phyloP scores from a whole-genome alignment of 176 grass and related monocot genomes.

The Miscanthus lutarioriparius region DNA sequence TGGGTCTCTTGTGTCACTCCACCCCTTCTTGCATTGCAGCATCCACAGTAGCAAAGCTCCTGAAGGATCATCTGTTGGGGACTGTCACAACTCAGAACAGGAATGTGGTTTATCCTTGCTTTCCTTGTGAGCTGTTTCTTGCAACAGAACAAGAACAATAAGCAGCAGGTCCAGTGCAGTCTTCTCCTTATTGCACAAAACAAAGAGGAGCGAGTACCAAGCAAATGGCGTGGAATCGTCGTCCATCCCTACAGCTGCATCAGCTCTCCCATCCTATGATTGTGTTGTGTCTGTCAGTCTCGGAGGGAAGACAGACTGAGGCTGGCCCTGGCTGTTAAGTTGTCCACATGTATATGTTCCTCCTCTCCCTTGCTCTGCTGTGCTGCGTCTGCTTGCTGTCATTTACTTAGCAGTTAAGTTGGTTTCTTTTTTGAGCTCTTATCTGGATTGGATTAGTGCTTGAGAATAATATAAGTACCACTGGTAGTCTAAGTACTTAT shows the following conservation, averaged over 20 bases:
- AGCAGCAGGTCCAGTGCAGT: not conserved
- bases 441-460: slow-evolving; percentile 46
- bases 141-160: not conserved
- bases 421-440: not conserved
- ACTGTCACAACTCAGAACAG: not conserved
- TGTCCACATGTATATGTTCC: not conserved
- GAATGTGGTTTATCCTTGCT: not conserved
- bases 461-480: not conserved
- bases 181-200: not conserved
- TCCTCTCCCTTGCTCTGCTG: not conserved
- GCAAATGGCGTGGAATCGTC: not conserved
- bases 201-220: not conserved
- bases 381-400: slow-evolving; percentile 22
- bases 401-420: slow-evolving; percentile 4
- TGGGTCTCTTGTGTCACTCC: not conserved
- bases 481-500: not conserved
- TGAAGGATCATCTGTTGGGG: not conserved
- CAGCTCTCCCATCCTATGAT: not conserved
- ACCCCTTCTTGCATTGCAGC: not conserved
- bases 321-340: slow-evolving; percentile 19
- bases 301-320: not conserved
- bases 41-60: not conserved
- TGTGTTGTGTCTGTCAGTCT: not conserved
- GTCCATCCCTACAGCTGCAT: not conserved
- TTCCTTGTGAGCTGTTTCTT: not conserved